Evolutionary conservation across 176 grass and related monocot genomes (phyloP).

Genomic region (Areca catechu): DNA sequence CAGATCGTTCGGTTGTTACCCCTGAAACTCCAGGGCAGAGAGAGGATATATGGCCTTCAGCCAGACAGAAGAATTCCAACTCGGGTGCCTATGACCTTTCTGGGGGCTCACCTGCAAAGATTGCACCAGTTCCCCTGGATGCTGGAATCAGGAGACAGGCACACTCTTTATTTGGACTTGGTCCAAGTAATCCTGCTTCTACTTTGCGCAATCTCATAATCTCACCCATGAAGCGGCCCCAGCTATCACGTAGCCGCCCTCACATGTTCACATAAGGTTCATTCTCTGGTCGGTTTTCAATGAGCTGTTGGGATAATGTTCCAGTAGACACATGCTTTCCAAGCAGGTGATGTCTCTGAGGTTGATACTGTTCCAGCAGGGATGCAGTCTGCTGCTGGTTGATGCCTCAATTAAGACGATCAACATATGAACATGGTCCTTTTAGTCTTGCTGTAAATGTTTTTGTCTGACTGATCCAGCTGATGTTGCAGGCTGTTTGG

Average conservation of each 20-base stretch:
- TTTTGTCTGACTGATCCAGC: slow-evolving; percentile 23
- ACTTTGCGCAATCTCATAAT: slow-evolving; percentile 54
- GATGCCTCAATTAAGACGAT: too few relatives aligned
- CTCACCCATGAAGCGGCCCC: slow-evolving; percentile 48
- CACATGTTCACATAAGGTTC: slow-evolving; percentile 56
- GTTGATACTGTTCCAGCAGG: not conserved
- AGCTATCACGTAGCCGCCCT: slow-evolving; percentile 23
- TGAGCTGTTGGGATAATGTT: too few relatives aligned
- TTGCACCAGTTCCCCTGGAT: slow-evolving; percentile 33
- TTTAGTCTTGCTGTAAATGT: not conserved
- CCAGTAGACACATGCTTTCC: too few relatives aligned
- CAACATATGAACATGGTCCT: not conserved
- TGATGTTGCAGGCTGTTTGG: slow-evolving; percentile 26
- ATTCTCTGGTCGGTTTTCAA: not conserved
- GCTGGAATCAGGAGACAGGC: slow-evolving; percentile 32
- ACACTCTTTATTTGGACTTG: slow-evolving; percentile 34
- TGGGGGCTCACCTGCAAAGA: slow-evolving; percentile 35
- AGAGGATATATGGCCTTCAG: slow-evolving; percentile 51
- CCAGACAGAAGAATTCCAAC: slow-evolving; percentile 29
- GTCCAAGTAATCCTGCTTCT: slow-evolving; percentile 34
- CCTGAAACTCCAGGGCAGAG: slow-evolving; percentile 79
- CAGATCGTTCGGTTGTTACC: slow-evolving; percentile 47
- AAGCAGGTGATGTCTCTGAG: not conserved
- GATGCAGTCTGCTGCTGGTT: too few relatives aligned
- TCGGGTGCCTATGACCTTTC: slow-evolving; percentile 50